phyloP scores from a whole-genome alignment of 2,329 filamentous ascomycete species.

The Chlorencoelia australis region DNA sequence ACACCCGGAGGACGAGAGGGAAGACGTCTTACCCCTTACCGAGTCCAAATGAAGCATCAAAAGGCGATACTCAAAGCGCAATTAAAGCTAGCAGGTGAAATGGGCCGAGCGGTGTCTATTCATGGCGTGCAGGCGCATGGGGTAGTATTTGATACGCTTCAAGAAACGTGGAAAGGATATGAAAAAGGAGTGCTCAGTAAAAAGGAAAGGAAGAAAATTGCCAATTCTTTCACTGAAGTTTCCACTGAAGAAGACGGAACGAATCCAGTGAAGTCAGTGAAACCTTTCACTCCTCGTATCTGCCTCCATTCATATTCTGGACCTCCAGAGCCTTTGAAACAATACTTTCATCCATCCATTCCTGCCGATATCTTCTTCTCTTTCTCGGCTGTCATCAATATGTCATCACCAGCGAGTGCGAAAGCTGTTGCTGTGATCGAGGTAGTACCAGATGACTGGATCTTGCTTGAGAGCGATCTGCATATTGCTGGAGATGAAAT shows the following conservation, averaged over 20 bases:
- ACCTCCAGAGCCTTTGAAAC: conserved; percentile 60
- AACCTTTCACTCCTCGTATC: conserved; percentile 74
- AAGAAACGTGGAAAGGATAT: conserved; percentile 58
- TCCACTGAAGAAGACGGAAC: conserved; percentile 29
- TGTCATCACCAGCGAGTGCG: conserved; percentile 42
- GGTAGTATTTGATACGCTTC: conserved; percentile 53
- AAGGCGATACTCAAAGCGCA: conserved; percentile 54
- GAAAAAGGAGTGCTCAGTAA: conserved; percentile 53
- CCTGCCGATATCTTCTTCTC: conserved; percentile 78
- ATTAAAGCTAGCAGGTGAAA: conserved; percentile 58
- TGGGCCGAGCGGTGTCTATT: conserved; percentile 66
- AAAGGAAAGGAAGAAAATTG: conserved; percentile 43
- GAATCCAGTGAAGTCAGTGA: conserved; percentile 28
- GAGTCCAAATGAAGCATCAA: conserved; percentile 61
- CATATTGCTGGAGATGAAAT: conserved; percentile 73
- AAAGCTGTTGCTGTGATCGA: conserved; percentile 51
- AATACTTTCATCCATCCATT: conserved; percentile 64
- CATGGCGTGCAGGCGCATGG: conserved; percentile 53
- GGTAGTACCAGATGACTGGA: conserved; percentile 62
- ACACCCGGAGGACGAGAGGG: conserved; percentile 66
- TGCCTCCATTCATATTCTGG: conserved; percentile 94
- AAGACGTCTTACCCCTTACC: conserved; percentile 54
- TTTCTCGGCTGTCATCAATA: conserved; percentile 77
- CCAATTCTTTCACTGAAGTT: conserved; percentile 27
- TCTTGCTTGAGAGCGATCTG: conserved; percentile 85